phyloP scores from a whole-genome alignment of 148 eudicot genomes.

The Rhododendron vialii region DNA sequence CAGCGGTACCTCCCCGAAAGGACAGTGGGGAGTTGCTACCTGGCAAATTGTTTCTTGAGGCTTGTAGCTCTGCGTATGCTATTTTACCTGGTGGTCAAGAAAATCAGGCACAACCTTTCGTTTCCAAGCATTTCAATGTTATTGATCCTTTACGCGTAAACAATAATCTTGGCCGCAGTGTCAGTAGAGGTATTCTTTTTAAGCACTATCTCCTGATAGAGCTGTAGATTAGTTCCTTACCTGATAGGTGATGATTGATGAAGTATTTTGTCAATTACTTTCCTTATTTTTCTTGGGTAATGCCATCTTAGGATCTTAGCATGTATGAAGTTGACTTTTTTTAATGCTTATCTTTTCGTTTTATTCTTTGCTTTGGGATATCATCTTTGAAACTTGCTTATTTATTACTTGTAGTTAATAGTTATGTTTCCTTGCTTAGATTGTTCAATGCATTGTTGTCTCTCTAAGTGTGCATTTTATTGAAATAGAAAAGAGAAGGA shows the following conservation, averaged over 20 bases:
- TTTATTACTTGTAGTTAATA: background rate
- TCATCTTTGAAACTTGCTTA: background rate
- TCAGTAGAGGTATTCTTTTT: slow-evolving; percentile 65
- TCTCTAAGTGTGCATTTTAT: background rate
- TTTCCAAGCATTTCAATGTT: slow-evolving; percentile 79
- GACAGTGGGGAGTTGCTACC: slow-evolving; percentile 67
- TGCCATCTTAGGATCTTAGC: background rate
- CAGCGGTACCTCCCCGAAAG: slow-evolving; percentile 87
- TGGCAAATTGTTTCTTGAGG: slow-evolving; percentile 64
- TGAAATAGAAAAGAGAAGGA: background rate
- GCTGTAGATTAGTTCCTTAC: background rate
- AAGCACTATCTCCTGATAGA: background rate
- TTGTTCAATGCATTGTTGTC: background rate
- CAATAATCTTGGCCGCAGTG: slow-evolving; percentile 95
- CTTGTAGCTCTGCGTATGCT: slow-evolving; percentile 76
- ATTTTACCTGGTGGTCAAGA: slow-evolving; percentile 70
- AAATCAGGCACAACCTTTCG: slow-evolving; percentile 69
- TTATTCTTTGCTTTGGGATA: background rate
- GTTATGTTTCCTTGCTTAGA: background rate
- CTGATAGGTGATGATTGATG: background rate
- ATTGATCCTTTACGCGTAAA: slow-evolving; percentile 84
- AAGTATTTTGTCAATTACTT: background rate
- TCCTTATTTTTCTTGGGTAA: background rate
- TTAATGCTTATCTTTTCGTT: too few species aligned
- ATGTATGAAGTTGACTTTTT: background rate